Conservation (phyloP, 495 filamentous ascomycete genomes). For the Neurospora sp. region DNA sequence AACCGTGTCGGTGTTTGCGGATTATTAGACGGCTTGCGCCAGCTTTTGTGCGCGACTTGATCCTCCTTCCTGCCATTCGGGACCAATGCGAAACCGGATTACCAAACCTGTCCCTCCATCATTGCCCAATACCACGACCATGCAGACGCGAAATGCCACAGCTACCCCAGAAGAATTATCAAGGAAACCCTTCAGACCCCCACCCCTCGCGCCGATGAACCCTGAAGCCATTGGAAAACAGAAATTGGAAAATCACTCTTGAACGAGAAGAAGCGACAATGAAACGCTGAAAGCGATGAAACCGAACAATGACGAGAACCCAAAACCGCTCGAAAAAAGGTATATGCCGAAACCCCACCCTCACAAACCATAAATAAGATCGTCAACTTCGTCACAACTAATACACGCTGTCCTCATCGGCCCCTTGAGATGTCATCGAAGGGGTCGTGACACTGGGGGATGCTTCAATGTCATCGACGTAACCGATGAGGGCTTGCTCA, state of each 20-base stretch:
- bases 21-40: conserved; percentile 40
- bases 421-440: conserved; percentile 52
- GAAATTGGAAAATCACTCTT: conserved; percentile 8
- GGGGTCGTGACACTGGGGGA: conserved; percentile 49
- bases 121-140: conserved; percentile 37
- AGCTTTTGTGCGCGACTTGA: conserved; percentile 26
- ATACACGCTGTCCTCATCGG: conserved; percentile 51
- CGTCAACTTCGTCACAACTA: conserved; percentile 36
- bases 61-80: background rate
- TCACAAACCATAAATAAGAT: conserved; percentile 33
- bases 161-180: conserved; percentile 16
- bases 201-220: conserved; percentile 18
- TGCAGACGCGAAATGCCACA: conserved; percentile 28
- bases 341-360: conserved; percentile 40
- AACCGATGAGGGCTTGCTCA: conserved; percentile 85
- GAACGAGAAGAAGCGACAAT: conserved; percentile 8
- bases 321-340: conserved; percentile 21
- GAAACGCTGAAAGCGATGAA: conserved; percentile 20
- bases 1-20: conserved; percentile 32
- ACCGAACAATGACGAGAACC: conserved; percentile 16
- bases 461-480: conserved; percentile 65
- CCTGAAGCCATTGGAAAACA: conserved; percentile 10
- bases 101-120: conserved; percentile 32
- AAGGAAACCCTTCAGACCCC: conserved; percentile 11
- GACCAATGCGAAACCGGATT: conserved; percentile 34